Conservation (phyloP, 148 eudicot genomes). For the Vaccinium darrowii region DNA sequence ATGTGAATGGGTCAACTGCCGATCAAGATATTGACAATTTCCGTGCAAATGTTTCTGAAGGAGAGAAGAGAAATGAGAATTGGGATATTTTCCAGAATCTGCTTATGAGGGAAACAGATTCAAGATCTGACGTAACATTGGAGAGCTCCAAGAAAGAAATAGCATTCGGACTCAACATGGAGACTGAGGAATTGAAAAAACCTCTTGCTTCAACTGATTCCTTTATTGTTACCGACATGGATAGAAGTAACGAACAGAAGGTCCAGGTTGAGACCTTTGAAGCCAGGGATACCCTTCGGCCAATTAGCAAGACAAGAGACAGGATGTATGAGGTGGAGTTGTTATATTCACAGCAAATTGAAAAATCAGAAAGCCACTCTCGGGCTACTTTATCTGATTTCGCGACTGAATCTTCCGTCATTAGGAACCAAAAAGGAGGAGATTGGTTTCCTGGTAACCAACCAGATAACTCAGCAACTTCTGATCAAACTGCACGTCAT, state of each 20-base stretch:
- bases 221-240: slow-evolving; percentile 41
- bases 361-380: slow-evolving; percentile 30
- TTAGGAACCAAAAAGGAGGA: slow-evolving; percentile 44
- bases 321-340: slow-evolving; percentile 56
- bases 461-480: slow-evolving; percentile 29
- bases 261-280: slow-evolving; percentile 36
- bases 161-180: slow-evolving; percentile 28
- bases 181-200: slow-evolving; percentile 30
- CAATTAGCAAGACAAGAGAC: slow-evolving; percentile 31
- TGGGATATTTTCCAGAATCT: slow-evolving; percentile 84
- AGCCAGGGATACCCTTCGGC: slow-evolving; percentile 32
- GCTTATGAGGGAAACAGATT: slow-evolving; percentile 53
- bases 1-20: slow-evolving; percentile 20
- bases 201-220: slow-evolving; percentile 48
- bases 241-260: slow-evolving; percentile 28
- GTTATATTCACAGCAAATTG: slow-evolving; percentile 41
- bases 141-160: slow-evolving; percentile 28
- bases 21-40: slow-evolving; percentile 28
- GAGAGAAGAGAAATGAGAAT: slow-evolving; percentile 43
- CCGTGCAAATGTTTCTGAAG: slow-evolving; percentile 24
- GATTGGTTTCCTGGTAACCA: slow-evolving; percentile 53
- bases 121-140: slow-evolving; percentile 23
- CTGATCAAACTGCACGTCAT: slow-evolving; percentile 25
- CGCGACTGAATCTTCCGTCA: slow-evolving; percentile 31
- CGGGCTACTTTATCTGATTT: slow-evolving; percentile 33